Percentiles rank a stretch among this genome's conserved stretches.
Conservation (phyloP, 1,284 basidiomycete species). For the Rhodotorula sp. region DNA sequence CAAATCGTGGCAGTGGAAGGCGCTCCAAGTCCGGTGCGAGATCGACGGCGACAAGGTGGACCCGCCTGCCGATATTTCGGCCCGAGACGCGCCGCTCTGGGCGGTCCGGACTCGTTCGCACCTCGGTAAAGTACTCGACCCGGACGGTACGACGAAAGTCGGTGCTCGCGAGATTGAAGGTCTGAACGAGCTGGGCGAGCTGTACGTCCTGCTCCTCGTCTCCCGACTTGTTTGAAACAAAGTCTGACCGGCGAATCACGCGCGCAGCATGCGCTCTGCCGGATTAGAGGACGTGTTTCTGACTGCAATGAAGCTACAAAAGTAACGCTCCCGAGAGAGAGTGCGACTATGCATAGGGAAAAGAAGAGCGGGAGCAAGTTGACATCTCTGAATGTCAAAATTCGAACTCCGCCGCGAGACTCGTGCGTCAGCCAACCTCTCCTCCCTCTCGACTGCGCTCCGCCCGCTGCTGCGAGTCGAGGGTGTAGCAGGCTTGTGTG, state of each 20-base stretch:
- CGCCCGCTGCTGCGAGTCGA: neutral
- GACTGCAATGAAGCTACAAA: conserved; percentile 34
- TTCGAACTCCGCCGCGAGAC: too few species aligned
- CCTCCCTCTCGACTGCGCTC: neutral
- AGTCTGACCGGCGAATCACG: neutral
- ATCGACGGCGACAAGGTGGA: neutral
- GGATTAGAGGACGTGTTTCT: conserved; percentile 28
- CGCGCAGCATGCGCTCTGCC: conserved; percentile 26
- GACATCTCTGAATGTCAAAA: conserved; percentile 7
- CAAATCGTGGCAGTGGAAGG: conserved; percentile 39
- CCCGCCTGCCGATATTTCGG: neutral
- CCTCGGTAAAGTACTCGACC: conserved; percentile 19
- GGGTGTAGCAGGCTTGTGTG: too few species aligned
- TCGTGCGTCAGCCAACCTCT: too few species aligned
- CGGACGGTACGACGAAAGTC: conserved; percentile 8
- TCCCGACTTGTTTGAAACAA: neutral
- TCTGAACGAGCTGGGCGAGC: conserved; percentile 33
- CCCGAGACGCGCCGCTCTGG: conserved; percentile 15
- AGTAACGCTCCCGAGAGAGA: neutral
- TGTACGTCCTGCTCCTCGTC: conserved; percentile 12
- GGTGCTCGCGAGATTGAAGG: conserved; percentile 33
- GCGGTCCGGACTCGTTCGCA: conserved; percentile 11
- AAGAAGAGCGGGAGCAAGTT: neutral
- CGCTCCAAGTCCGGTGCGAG: conserved; percentile 38
- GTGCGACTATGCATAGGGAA: fast-evolving